Evolutionary conservation across 75 land plant species (phyloP), one percentile per base, ranked within the genome.

Genomic region (Cryptomeria japonica): DNA sequence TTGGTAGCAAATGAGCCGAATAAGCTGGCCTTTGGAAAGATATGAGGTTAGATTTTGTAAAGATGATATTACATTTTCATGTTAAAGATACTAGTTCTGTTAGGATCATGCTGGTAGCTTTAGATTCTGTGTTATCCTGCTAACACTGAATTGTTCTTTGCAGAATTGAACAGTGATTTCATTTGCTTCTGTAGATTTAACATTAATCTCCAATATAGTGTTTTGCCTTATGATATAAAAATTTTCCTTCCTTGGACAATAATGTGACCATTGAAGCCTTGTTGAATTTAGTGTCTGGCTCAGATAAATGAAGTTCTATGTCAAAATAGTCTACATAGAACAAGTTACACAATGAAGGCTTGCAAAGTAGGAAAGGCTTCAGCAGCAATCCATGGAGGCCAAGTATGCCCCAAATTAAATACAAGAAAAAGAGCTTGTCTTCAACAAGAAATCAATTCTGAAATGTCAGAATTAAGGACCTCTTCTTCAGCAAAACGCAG

Each of bases 311-410:
- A 80, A 80, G 49, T 28, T 25, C 31, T 44, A 28, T 42, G 46
- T 80, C 7, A 42, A 28, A 44, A 10, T 37, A 42, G 2, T 80
- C 12, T 44, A 44, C 84, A 44, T 80, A 80, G 84, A 80, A 44
- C 51, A 80, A 80, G 32, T 28, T 25, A 32, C 84, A 44, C 28
- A 44, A 80, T 80, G 84, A 80, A 80, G 84, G 31, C 49, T 73
- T 73, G 77, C 49, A 80, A 80, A 44, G 31, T 80, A 42, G 47
- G 84, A 44, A 80, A 80, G 84, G 84, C 84, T 42, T 80, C 84
- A 10, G 84, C 84, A 25, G 44, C 47, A 42, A n/a, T 80, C 3
- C 13, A 7, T 25, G 84, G 84, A 44, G 51, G 49, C 31, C 84
- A 80, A 80, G 84, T 22, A 80, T 80, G 84, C 28, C 46, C 84